Percentiles rank a stretch among this genome's conserved stretches.
Conservation (phyloP, 2,329 filamentous ascomycete species). For the Claviceps lovelessii region DNA sequence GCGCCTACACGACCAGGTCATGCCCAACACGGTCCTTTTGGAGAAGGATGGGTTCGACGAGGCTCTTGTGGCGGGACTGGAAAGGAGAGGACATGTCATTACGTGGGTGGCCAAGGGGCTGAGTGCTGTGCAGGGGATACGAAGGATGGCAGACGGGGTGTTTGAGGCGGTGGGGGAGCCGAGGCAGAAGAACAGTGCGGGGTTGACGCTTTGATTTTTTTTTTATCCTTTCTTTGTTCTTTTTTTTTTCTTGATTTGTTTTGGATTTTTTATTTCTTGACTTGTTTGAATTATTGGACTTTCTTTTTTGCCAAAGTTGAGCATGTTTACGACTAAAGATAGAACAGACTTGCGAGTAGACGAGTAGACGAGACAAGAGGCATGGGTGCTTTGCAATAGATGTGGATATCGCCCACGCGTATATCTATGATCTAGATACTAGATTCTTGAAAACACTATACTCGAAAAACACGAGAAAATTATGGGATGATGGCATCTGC, state of each 20-base stretch:
- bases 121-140: conserved; percentile 59
- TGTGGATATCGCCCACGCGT: too few relatives aligned
- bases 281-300: too few relatives aligned
- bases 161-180: conserved; percentile 72
- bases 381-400: not conserved
- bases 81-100: conserved; percentile 53
- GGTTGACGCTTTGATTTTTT: conserved; percentile 30
- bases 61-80: conserved; percentile 47
- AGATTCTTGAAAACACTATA: too few relatives aligned
- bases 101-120: conserved; percentile 48
- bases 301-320: too few relatives aligned
- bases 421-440: too few relatives aligned
- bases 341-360: too few relatives aligned
- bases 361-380: not conserved
- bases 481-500: too few relatives aligned
- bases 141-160: conserved; percentile 43
- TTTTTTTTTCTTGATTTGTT: conserved; percentile 1
- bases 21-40: conserved; percentile 54
- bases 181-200: conserved; percentile 56
- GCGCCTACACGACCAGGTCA: conserved; percentile 67
- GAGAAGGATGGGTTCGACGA: conserved; percentile 54
- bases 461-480: too few relatives aligned
- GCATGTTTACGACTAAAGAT: too few relatives aligned
- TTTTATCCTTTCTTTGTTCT: not conserved
- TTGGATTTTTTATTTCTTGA: too few relatives aligned